Evolutionary conservation across 1,139 yeast species (phyloP).

Genomic region (Debaryomyces sp.): DNA sequence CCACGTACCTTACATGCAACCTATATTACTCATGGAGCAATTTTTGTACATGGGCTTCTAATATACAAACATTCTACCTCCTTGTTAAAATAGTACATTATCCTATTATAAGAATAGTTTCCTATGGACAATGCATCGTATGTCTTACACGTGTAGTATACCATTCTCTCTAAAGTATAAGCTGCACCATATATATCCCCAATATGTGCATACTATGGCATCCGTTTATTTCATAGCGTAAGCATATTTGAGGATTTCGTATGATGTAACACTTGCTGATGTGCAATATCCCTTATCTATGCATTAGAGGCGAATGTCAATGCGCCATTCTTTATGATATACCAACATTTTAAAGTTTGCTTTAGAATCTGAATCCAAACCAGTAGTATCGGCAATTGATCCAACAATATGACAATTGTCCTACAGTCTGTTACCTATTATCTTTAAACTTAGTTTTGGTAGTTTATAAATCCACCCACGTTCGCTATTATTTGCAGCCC

Average conservation of each 20-base stretch:
- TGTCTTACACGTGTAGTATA: not conserved
- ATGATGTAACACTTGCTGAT: not conserved
- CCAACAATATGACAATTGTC: not conserved
- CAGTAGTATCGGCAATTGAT: not conserved
- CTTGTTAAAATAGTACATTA: not conserved
- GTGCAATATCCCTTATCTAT: not conserved
- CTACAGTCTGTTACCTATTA: not conserved
- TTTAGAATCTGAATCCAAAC: not conserved
- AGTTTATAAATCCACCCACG: not conserved
- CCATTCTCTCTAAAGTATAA: not conserved
- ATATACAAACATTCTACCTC: not conserved
- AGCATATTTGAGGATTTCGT: not conserved
- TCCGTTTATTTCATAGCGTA: not conserved
- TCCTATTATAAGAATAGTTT: not conserved
- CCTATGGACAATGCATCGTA: not conserved
- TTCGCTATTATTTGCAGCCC: slow-evolving; percentile 3
- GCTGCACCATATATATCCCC: not conserved
- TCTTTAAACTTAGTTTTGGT: not conserved
- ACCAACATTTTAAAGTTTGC: not conserved
- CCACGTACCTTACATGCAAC: slow-evolving; percentile 2
- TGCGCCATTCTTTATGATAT: not conserved
- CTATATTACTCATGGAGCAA: not conserved
- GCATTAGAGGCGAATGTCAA: not conserved
- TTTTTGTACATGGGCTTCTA: not conserved
- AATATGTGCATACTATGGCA: not conserved